Percentiles rank a stretch among this genome's conserved stretches.
These are phyloP conservation scores for Clarireedia homoeocarpa DNA, from an alignment of 2,329 filamentous ascomycete genomes.

Conservation along the genomic window DNA sequence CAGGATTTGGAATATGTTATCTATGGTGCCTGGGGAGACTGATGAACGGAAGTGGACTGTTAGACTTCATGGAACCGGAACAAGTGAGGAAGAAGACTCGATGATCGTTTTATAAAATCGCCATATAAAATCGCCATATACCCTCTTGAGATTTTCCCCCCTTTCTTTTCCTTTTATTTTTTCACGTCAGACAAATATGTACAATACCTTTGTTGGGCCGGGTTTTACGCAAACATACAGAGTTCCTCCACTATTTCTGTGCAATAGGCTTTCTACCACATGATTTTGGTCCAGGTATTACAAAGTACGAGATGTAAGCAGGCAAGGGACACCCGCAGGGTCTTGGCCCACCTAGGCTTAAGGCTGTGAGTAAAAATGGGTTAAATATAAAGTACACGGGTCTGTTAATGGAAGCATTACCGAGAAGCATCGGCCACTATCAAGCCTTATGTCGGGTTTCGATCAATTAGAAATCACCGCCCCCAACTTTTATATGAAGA, in stretches of 20 bases:
- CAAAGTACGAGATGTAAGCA: slow-evolving; percentile 8
- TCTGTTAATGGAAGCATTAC: background rate
- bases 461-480: slow-evolving; percentile 1
- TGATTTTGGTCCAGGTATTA: background rate
- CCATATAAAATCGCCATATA: slow-evolving; percentile 17
- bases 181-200: background rate
- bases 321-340: background rate
- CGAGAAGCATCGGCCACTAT: background rate
- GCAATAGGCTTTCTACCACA: background rate
- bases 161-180: background rate
- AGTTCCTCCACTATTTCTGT: background rate
- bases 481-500: background rate
- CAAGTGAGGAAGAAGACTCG: slow-evolving; percentile 21
- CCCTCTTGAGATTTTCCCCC: slow-evolving; percentile 5
- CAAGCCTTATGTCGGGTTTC: background rate
- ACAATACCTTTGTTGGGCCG: background rate
- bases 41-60: slow-evolving; percentile 43
- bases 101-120: slow-evolving; percentile 20
- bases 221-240: background rate
- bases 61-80: slow-evolving; percentile 14
- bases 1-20: slow-evolving; percentile 81
- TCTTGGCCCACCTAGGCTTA: background rate
- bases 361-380: background rate
- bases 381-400: background rate
- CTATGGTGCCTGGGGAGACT: slow-evolving; percentile 77